Evolutionary conservation across 2,329 filamentous ascomycete genomes (phyloP).

Genomic region (Colletotrichum destructivum): DNA sequence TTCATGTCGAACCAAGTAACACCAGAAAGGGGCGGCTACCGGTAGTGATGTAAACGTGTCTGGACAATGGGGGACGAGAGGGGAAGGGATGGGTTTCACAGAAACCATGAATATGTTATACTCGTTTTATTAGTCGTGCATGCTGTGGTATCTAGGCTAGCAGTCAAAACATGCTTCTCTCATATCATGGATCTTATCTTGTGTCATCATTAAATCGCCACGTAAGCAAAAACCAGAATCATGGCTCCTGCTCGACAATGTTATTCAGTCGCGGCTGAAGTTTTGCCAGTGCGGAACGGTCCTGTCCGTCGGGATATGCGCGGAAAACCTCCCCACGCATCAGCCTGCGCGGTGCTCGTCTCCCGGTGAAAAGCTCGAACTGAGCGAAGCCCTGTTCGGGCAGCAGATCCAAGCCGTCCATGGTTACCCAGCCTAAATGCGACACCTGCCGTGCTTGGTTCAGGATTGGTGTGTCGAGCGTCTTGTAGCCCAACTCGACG

Average conservation of each 20-base stretch:
- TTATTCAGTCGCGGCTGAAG: slow-evolving; percentile 58
- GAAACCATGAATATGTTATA: too few species aligned
- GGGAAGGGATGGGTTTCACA: too few species aligned
- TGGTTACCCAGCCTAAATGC: slow-evolving; percentile 78
- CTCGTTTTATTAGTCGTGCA: too few species aligned
- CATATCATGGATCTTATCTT: too few species aligned
- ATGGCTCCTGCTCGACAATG: slow-evolving; percentile 35
- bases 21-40: slow-evolving; percentile 5
- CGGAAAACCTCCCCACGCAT: slow-evolving; percentile 78
- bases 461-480: slow-evolving; percentile 79
- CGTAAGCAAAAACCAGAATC: too few species aligned
- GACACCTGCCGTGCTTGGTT: slow-evolving; percentile 75
- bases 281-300: slow-evolving; percentile 56
- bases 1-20: slow-evolving; percentile 15
- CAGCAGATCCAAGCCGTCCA: slow-evolving; percentile 82
- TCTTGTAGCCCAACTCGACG: slow-evolving; percentile 82
- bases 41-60: slow-evolving; percentile 10
- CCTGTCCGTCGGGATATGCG: slow-evolving; percentile 60
- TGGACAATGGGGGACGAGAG: too few species aligned
- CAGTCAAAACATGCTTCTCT: too few species aligned
- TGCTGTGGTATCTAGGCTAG: too few species aligned
- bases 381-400: slow-evolving; percentile 87
- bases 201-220: slow-evolving; percentile 13
- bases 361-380: slow-evolving; percentile 85
- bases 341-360: slow-evolving; percentile 76